These are phyloP conservation scores for Linum lewisii DNA, from an alignment of 345 rosid species.

Conservation along the genomic window DNA sequence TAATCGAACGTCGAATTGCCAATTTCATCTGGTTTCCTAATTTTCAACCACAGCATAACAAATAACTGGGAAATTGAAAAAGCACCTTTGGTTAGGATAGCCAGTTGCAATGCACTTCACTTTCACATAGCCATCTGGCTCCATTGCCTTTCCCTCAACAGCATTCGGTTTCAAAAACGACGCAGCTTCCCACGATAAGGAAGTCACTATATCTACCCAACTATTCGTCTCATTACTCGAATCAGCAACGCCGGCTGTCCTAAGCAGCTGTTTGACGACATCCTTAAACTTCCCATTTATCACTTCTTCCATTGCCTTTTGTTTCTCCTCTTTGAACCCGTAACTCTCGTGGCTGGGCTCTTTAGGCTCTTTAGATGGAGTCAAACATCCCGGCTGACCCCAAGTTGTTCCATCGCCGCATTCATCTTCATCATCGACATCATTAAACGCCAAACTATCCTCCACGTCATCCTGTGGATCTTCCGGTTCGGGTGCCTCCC, in stretches of 20 bases:
- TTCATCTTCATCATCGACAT: slow-evolving; percentile 54
- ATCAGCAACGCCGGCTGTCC: slow-evolving; percentile 37
- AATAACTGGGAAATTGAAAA: neutral
- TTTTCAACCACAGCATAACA: neutral
- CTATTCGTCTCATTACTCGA: slow-evolving; percentile 30
- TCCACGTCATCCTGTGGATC: slow-evolving; percentile 51
- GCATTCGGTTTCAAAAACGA: slow-evolving; percentile 57
- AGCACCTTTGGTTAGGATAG: slow-evolving; percentile 55
- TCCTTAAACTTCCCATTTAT: slow-evolving; percentile 62
- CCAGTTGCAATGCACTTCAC: slow-evolving; percentile 95
- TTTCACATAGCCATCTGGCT: slow-evolving; percentile 57
- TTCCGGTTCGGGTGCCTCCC: slow-evolving; percentile 92
- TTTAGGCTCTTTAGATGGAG: slow-evolving; percentile 31
- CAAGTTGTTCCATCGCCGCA: slow-evolving; percentile 56
- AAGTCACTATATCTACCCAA: slow-evolving; percentile 68
- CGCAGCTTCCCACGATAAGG: slow-evolving; percentile 88
- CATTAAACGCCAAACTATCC: slow-evolving; percentile 39
- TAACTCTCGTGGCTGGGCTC: slow-evolving; percentile 35
- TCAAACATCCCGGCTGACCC: slow-evolving; percentile 49
- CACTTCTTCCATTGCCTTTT: slow-evolving; percentile 49
- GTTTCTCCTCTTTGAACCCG: slow-evolving; percentile 46
- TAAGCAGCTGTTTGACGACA: slow-evolving; percentile 49
- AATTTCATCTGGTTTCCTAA: too few relatives aligned
- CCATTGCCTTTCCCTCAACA: slow-evolving; percentile 45
- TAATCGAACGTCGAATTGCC: too few relatives aligned